Evolutionary conservation across 2,329 filamentous ascomycete genomes (phyloP).

Genomic region (Neofusicoccum parvum): DNA sequence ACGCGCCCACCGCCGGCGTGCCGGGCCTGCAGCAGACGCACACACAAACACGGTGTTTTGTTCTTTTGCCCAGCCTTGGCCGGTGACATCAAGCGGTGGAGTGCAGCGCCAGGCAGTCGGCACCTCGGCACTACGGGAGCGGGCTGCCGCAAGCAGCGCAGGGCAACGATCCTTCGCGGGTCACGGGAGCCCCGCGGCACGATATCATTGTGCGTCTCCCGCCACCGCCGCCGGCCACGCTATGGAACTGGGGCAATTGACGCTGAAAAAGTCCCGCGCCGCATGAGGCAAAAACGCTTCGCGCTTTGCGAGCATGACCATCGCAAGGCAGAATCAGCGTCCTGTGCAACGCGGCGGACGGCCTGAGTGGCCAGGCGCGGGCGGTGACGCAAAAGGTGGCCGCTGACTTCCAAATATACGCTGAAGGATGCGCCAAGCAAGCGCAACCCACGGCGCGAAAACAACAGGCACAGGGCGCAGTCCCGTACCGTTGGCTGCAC

Average conservation of each 20-base stretch:
- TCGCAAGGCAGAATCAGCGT: neutral
- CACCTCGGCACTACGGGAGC: neutral
- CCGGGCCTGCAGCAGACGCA: neutral
- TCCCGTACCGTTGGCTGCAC: neutral
- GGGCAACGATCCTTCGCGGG: conserved; percentile 1
- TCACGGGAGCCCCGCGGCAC: neutral
- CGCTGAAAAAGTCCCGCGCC: neutral
- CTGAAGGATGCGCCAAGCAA: neutral
- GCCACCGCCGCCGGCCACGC: conserved; percentile 5
- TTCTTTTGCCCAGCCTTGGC: neutral
- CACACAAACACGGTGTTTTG: neutral
- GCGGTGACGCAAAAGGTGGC: neutral
- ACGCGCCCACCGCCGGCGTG: neutral
- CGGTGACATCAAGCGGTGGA: neutral
- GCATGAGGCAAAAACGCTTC: neutral
- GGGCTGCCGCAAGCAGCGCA: too few species aligned
- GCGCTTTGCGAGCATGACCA: neutral
- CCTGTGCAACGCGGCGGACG: neutral
- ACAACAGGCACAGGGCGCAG: conserved; percentile 5
- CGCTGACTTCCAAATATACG: conserved; percentile 12
- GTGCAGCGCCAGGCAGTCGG: neutral
- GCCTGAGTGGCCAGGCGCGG: neutral
- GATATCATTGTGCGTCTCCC: neutral
- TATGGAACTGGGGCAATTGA: too few species aligned
- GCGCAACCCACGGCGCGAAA: neutral